phyloP scores from a whole-genome alignment of 768 basidiomycete species.

The Suillus spraguei region DNA sequence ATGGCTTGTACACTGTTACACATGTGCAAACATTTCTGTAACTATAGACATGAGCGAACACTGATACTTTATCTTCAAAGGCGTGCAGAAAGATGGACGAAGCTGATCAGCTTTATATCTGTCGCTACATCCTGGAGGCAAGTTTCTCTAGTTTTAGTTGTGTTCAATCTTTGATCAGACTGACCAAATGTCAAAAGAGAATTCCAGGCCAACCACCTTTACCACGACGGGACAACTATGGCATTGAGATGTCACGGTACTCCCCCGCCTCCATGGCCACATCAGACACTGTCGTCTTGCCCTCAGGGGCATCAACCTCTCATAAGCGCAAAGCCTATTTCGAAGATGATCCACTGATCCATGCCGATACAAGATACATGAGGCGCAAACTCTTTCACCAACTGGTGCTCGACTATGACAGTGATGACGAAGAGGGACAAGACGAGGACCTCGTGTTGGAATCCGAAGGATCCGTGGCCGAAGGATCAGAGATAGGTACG shows the following conservation, averaged over 20 bases:
- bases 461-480: too few relatives aligned
- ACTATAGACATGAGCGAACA: background rate
- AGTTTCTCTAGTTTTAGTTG: too few relatives aligned
- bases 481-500: too few relatives aligned
- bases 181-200: conserved; percentile 19
- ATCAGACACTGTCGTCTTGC: background rate
- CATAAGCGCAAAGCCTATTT: background rate
- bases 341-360: background rate
- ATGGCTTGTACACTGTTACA: conserved; percentile 31
- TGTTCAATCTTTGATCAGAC: background rate
- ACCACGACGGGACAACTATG: conserved; percentile 7
- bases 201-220: conserved; percentile 29
- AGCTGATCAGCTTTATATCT: conserved; percentile 16
- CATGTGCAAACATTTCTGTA: conserved; percentile 17
- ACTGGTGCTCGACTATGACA: background rate
- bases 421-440: background rate
- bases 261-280: background rate
- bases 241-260: background rate
- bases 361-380: background rate
- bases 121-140: conserved; percentile 32
- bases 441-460: background rate
- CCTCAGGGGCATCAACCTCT: background rate
- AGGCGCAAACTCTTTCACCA: background rate
- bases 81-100: conserved; percentile 21
- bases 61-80: conserved; percentile 12